Conservation (phyloP, 352 stramenopile species). For the Globisporangium spinosum region DNA sequence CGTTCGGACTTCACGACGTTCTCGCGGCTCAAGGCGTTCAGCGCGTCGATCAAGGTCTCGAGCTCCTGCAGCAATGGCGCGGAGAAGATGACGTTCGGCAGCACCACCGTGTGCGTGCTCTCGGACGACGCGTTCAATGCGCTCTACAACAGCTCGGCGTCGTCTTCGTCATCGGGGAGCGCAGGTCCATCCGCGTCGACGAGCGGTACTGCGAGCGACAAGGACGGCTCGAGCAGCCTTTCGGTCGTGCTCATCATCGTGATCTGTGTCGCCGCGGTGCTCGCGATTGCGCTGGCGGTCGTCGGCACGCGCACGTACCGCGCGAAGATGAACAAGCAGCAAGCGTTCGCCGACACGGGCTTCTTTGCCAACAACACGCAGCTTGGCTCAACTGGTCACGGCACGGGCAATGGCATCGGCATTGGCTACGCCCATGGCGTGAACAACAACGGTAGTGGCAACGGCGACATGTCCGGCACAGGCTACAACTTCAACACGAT, state of each 20-base stretch:
- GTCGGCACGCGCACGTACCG: slow-evolving; percentile 50
- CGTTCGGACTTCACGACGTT: slow-evolving; percentile 59
- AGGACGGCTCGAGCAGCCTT: slow-evolving; percentile 26
- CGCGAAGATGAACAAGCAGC: slow-evolving; percentile 24
- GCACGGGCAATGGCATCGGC: slow-evolving; percentile 12
- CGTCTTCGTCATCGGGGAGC: slow-evolving; percentile 8
- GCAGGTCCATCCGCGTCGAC: slow-evolving; percentile 23
- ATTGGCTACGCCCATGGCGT: slow-evolving; percentile 17
- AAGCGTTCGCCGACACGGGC: slow-evolving; percentile 25
- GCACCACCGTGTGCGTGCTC: slow-evolving; percentile 54
- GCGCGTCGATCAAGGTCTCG: slow-evolving; percentile 34
- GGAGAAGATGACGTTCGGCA: slow-evolving; percentile 34
- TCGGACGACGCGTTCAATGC: slow-evolving; percentile 52
- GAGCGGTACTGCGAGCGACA: slow-evolving; percentile 20
- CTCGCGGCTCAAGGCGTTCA: slow-evolving; percentile 41
- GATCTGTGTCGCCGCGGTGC: slow-evolving; percentile 48
- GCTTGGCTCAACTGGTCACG: slow-evolving; percentile 17
- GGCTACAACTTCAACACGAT: slow-evolving; percentile 50
- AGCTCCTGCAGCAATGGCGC: slow-evolving; percentile 42
- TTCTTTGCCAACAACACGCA: slow-evolving; percentile 57
- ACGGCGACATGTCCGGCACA: slow-evolving; percentile 17
- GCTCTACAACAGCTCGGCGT: slow-evolving; percentile 32
- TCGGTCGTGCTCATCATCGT: slow-evolving; percentile 52
- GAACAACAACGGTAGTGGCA: slow-evolving; percentile 13
- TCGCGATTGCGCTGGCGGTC: slow-evolving; percentile 45